Evolutionary conservation across 495 filamentous ascomycete genomes (phyloP), one percentile per base, ranked within the genome.

Genomic region (Amorphotheca resinae): DNA sequence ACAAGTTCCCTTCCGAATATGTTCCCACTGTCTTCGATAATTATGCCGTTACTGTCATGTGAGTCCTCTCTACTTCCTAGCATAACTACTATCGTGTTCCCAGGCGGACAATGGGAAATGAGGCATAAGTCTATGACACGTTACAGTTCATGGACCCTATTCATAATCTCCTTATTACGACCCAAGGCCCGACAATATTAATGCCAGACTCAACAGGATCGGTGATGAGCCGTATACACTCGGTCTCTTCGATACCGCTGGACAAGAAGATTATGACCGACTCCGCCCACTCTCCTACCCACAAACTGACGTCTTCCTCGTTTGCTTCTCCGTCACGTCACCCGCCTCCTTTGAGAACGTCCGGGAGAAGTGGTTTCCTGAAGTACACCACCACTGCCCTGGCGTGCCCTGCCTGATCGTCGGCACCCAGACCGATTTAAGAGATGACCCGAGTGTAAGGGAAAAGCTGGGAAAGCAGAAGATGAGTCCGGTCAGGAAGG

Each of bases 321-420:
- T 98, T 52, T 98, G 91, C 67, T 98, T 98, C 64, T 93, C 84
- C 57, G 91, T 98, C 52, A 96, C 89, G 23, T 96, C 91, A 9
- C 91, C 93, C n/a, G 87, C 91, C 28, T 95, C 87, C 12, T 98
- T 98, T 60, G 91, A 98, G 63, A 98, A 98, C 79, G 93, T 98
- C 25, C 77, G 87, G 49, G 93, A 96, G 67, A 98, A 98, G 62
- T 98, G 91, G 91, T 87, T 95, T 54, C 91, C 91, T 12, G 91
- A 98, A 62, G 91, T 98, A 15, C 87, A 93, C 59, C 91, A 98
- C 62, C 91, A 98, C 63, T 98, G 91, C 62, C 91, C 91, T 17
- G 91, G 91, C 48, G 91, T 98, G 9, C 91, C 91, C 22, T 98
- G 93, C 73, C 67, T 98, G 35, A 96, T 98, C 51, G 91, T 98